phyloP scores from a whole-genome alignment of 345 rosid genomes.

The Passiflora organensis region DNA sequence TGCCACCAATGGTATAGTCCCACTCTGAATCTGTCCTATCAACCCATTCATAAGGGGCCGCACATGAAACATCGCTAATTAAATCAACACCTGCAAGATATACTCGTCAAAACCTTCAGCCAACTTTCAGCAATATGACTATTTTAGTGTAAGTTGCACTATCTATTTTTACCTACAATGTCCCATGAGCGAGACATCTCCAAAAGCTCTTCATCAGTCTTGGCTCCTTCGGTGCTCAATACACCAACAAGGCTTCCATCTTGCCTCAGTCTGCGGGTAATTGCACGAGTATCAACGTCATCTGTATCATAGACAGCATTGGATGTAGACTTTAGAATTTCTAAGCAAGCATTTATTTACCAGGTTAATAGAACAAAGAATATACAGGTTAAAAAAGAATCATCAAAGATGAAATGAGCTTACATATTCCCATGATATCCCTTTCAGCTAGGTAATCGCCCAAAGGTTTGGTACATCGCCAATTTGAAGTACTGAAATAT shows the following conservation, averaged over 20 bases:
- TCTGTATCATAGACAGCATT: constrained; percentile 34
- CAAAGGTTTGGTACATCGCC: constrained; percentile 76
- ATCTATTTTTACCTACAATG: constrained; percentile 50
- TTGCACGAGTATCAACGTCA: constrained; percentile 96
- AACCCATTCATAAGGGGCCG: constrained; percentile 75
- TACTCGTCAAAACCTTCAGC: too few species aligned
- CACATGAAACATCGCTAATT: constrained; percentile 76
- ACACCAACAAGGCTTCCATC: constrained; percentile 97
- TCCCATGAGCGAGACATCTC: constrained; percentile 86
- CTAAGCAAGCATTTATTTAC: not conserved
- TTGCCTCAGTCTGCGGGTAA: constrained; percentile 86
- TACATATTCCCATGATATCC: constrained; percentile 90
- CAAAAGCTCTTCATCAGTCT: constrained; percentile 70
- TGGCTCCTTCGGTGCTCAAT: constrained; percentile 74
- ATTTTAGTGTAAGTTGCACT: not conserved
- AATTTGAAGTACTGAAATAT: constrained; percentile 73
- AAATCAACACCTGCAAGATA: constrained; percentile 67
- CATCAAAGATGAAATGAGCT: constrained; percentile 15
- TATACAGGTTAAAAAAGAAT: not conserved
- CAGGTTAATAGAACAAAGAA: not conserved
- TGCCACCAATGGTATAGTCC: constrained; percentile 57
- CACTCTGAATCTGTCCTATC: constrained; percentile 66
- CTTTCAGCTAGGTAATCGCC: constrained; percentile 82
- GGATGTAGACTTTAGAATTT: constrained; percentile 2
- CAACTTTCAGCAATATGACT: not conserved